Percentiles rank a stretch among this genome's conserved stretches.
Conservation (phyloP, 768 basidiomycete genomes). For the Tephrocybe sp. region DNA sequence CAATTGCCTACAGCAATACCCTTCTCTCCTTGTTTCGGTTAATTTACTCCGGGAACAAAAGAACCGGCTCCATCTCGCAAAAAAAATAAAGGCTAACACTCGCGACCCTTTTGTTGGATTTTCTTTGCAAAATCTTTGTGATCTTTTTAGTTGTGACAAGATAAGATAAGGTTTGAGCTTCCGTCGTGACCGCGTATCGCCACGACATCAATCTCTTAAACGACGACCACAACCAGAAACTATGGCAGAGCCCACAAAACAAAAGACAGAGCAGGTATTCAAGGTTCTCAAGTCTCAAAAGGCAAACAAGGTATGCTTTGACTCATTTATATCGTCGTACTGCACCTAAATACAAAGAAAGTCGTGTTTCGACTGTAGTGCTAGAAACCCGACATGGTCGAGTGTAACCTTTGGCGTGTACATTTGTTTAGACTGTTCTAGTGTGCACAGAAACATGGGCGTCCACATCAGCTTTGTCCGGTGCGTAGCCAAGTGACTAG, state of each 20-base stretch:
- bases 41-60: too few species aligned
- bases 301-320: constrained; percentile 71
- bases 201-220: constrained; percentile 32
- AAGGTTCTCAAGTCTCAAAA: constrained; percentile 80
- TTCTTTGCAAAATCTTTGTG: too few species aligned
- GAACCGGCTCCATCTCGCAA: too few species aligned
- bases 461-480: constrained; percentile 98
- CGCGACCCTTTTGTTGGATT: too few species aligned
- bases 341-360: not conserved
- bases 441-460: constrained; percentile 93
- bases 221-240: constrained; percentile 17
- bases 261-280: constrained; percentile 87
- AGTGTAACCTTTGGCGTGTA: constrained; percentile 96
- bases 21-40: too few species aligned
- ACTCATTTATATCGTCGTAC: not conserved
- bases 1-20: too few species aligned
- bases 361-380: constrained; percentile 91
- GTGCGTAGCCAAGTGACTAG: constrained; percentile 43
- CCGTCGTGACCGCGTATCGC: constrained; percentile 16
- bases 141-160: constrained; percentile 4
- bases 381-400: constrained; percentile 97
- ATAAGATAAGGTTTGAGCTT: constrained; percentile 14
- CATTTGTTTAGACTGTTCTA: constrained; percentile 97
- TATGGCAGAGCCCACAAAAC: constrained; percentile 80
- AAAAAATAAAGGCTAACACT: too few species aligned